These are phyloP conservation scores for Pythium sukuiense DNA, from an alignment of 352 stramenopile species.

Conservation along the genomic window DNA sequence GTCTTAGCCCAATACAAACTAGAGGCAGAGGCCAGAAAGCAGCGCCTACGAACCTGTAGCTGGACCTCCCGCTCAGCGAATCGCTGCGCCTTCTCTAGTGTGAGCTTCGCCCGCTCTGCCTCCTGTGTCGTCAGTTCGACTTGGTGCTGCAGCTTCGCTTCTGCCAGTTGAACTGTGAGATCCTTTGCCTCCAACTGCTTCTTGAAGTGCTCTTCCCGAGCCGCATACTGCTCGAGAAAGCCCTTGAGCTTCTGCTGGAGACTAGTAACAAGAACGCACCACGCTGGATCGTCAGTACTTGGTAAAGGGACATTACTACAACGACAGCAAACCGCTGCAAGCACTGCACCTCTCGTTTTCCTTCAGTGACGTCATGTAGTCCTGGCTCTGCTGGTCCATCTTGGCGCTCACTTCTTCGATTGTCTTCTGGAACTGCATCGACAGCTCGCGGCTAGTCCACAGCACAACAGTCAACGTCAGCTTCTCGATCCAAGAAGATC, in stretches of 20 bases:
- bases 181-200: conserved; percentile 84
- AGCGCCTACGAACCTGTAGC: conserved; percentile 61
- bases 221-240: conserved; percentile 80
- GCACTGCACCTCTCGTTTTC: conserved; percentile 76
- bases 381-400: conserved; percentile 84
- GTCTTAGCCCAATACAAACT: too few species aligned
- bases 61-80: conserved; percentile 77
- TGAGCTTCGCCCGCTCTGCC: conserved; percentile 65
- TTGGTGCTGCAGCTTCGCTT: conserved; percentile 82
- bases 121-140: conserved; percentile 71
- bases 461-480: background rate
- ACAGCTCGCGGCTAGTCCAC: conserved; percentile 56
- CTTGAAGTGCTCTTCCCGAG: conserved; percentile 82
- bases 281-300: too few species aligned
- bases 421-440: conserved; percentile 79
- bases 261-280: conserved; percentile 13
- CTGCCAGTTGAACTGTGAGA: conserved; percentile 72
- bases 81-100: conserved; percentile 80
- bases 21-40: too few species aligned
- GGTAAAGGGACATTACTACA: too few species aligned
- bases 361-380: conserved; percentile 82
- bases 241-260: conserved; percentile 83
- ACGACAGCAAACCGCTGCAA: too few species aligned
- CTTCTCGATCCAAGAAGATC: too few species aligned
- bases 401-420: conserved; percentile 89